These are phyloP conservation scores for Dendrobium huoshanense DNA, from an alignment of 106 monocot genomes.

Conservation along the genomic window DNA sequence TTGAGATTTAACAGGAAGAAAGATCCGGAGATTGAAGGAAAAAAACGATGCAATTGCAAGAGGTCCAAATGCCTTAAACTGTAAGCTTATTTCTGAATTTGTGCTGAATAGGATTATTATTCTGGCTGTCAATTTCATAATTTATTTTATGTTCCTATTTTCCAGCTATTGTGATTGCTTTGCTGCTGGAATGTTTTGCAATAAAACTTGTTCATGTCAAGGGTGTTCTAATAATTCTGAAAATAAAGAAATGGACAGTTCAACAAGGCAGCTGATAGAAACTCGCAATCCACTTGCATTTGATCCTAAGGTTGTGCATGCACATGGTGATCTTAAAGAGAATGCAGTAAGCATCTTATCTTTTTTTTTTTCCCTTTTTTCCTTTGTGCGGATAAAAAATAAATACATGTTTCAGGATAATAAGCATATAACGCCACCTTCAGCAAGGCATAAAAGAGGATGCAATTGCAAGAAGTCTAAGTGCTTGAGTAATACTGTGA, in stretches of 20 bases:
- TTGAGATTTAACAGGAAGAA: conserved; percentile 38
- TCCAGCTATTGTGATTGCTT: conserved; percentile 74
- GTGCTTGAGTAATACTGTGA: conserved; percentile 46
- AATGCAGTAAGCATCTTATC: conserved; percentile 27
- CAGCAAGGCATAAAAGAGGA: conserved; percentile 55
- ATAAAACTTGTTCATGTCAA: conserved; percentile 43
- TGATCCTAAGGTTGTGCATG: conserved; percentile 50
- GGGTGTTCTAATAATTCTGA: conserved; percentile 41
- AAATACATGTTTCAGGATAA: conserved; percentile 24
- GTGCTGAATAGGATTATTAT: conserved; percentile 1
- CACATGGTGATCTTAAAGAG: conserved; percentile 16
- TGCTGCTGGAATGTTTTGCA: conserved; percentile 44
- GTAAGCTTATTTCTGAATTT: conserved; percentile 28
- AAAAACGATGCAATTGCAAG: conserved; percentile 60
- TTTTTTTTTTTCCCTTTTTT: conserved; percentile 4
- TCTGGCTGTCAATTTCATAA: not conserved
- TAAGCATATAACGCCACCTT: conserved; percentile 27
- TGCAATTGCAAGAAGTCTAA: conserved; percentile 63
- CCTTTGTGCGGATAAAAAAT: not conserved
- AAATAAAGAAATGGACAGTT: conserved; percentile 29
- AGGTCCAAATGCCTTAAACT: conserved; percentile 67
- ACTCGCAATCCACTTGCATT: conserved; percentile 63
- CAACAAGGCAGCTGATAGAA: conserved; percentile 37
- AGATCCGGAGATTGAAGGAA: conserved; percentile 35
- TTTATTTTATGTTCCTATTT: conserved; percentile 4